Evolutionary conservation across 2,329 filamentous ascomycete species (phyloP), one percentile per base, ranked within the genome.

Genomic region (Colletotrichum agaves): DNA sequence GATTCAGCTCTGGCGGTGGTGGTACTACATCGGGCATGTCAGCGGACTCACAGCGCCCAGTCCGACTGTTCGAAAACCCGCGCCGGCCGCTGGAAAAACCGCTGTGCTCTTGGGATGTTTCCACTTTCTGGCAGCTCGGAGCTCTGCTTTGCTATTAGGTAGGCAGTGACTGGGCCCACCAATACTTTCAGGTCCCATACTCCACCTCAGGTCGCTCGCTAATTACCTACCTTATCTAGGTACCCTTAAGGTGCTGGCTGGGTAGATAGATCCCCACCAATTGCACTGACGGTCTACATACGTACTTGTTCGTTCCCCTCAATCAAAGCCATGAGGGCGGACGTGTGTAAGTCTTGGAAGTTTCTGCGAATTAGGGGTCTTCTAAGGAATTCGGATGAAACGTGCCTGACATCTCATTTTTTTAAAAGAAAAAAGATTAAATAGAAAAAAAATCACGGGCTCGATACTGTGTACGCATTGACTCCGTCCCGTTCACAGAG

Each of bases 81-180:
- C 55, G 47, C 33, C 41, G 61, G 39, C 65, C 61, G 61, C 65
- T 68, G 61, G 47, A 65, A 65, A 65, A 17, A 13, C 47, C 31
- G 17, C 55, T 19, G 49, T 17, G 19, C 57, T 37, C 23, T 50
- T 44, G 27, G 47, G 47, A 15, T 50, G n/a, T 19, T 31, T 31
- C 47, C 13, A 13, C 46, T 49, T 10, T 21, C 46, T 49, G 1
- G 27, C 8, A 8, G 6, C 3, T 19, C 21, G 8, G 47, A 33
- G 27, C 47, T 31, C 21, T 50, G 47, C 47, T 13, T 12, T 5
- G 35, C n/a, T n/a, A n/a, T n/a, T n/a, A n/a, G n/a, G n/a, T 13
- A 57, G 39, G 8, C 17, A 37, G 27, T 23, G 50, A 53, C 23
- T 11, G 15, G 35, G 39, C 33, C 43, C 31, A 47, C 56, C 33